These are phyloP conservation scores for Moesziomyces parantarcticus DNA, from an alignment of 1,284 basidiomycete genomes.

Conservation along the genomic window DNA sequence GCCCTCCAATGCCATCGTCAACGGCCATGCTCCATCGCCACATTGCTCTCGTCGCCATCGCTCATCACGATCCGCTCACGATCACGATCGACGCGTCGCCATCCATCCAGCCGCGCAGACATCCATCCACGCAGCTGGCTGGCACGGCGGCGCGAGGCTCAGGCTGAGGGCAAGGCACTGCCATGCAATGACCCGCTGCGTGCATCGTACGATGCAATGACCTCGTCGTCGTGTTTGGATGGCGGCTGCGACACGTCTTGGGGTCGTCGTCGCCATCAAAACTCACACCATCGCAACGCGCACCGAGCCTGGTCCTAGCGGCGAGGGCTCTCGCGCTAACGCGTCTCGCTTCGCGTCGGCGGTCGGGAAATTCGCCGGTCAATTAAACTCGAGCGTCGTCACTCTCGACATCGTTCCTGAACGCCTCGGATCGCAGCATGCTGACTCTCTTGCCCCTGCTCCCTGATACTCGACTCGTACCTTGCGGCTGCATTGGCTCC, in stretches of 20 bases:
- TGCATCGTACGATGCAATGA: background rate
- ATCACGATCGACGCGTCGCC: slow-evolving; percentile 17
- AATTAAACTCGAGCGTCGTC: slow-evolving; percentile 18
- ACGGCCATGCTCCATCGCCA: slow-evolving; percentile 15
- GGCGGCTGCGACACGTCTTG: background rate
- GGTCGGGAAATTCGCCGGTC: slow-evolving; percentile 9
- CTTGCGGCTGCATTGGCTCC: too few species aligned
- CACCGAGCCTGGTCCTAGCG: background rate
- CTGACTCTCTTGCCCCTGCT: slow-evolving; percentile 7
- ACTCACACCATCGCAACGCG: slow-evolving; percentile 27
- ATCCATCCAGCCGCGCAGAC: slow-evolving; percentile 7
- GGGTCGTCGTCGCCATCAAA: slow-evolving; percentile 30
- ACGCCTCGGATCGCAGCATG: background rate
- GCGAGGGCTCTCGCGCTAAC: background rate
- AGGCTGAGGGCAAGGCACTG: background rate
- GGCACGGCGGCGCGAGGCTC: slow-evolving; percentile 1
- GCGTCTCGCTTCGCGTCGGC: slow-evolving; percentile 31
- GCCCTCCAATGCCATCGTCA: slow-evolving; percentile 17
- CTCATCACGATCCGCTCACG: slow-evolving; percentile 26
- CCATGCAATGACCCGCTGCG: background rate
- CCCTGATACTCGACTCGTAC: background rate
- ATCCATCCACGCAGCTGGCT: slow-evolving; percentile 14
- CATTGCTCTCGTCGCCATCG: slow-evolving; percentile 23
- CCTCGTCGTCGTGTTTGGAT: background rate
- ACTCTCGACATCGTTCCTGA: background rate